Evolutionary conservation across 2,329 filamentous ascomycete species (phyloP).

Genomic region (Ampelomyces quisqualis): DNA sequence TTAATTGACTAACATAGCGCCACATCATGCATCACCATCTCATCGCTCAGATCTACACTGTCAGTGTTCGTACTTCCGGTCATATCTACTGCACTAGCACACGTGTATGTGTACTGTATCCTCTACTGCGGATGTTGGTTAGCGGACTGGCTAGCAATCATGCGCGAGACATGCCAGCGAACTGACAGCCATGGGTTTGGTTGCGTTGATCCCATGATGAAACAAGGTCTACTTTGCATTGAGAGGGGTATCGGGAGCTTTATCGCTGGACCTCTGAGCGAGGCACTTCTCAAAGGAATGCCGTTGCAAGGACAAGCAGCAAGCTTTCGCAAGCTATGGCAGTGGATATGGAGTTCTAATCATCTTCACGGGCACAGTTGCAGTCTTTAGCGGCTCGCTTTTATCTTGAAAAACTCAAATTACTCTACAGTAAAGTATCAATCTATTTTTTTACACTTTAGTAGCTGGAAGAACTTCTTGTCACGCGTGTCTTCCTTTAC

Average conservation of each 20-base stretch:
- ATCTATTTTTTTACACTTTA: too few relatives aligned
- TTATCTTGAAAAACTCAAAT: not conserved
- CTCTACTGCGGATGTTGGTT: constrained; percentile 39
- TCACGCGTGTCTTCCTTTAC: not conserved
- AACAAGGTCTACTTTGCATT: not conserved
- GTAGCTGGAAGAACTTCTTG: not conserved
- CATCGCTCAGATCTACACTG: constrained; percentile 44
- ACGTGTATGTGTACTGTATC: constrained; percentile 38
- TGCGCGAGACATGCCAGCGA: constrained; percentile 7
- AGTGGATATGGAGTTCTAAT: constrained; percentile 4
- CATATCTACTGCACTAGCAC: constrained; percentile 40
- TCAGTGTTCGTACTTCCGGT: constrained; percentile 53
- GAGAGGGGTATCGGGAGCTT: constrained; percentile 1
- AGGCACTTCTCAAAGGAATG: not conserved
- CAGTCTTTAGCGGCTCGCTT: not conserved
- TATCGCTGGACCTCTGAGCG: constrained; percentile 1
- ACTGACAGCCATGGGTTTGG: not conserved
- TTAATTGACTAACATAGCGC: constrained; percentile 47
- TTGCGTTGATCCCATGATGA: constrained; percentile 2
- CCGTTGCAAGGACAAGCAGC: not conserved
- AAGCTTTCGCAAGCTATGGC: constrained; percentile 1
- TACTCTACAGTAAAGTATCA: not conserved
- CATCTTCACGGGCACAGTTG: not conserved
- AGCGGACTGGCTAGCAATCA: constrained; percentile 30
- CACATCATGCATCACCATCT: constrained; percentile 47